Evolutionary conservation across 2,329 filamentous ascomycete genomes (phyloP).

Genomic region (Colletotrichum sp.): DNA sequence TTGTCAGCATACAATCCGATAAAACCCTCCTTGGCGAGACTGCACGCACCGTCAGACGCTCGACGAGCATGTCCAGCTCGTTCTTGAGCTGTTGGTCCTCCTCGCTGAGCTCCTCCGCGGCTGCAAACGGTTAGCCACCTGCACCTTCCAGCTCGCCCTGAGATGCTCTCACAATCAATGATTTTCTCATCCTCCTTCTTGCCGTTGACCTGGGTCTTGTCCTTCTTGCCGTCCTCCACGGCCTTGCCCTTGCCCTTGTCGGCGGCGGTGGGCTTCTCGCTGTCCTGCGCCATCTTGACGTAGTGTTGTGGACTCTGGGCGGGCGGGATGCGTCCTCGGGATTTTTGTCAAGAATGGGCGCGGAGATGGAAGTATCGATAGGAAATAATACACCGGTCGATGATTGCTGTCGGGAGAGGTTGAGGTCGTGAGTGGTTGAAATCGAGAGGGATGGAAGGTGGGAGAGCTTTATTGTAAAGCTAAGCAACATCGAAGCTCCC

Average conservation of each 20-base stretch:
- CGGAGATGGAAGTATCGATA: neutral
- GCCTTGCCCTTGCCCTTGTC: slow-evolving; percentile 99
- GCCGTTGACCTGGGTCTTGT: slow-evolving; percentile 72
- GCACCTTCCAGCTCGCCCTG: neutral
- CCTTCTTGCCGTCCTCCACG: slow-evolving; percentile 72
- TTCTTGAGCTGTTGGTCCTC: slow-evolving; percentile 98
- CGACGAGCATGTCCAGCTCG: slow-evolving; percentile 97
- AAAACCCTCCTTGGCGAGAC: neutral
- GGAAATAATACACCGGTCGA: slow-evolving; percentile 6
- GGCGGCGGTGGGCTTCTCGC: slow-evolving; percentile 80
- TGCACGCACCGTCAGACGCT: slow-evolving; percentile 79
- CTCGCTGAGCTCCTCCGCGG: slow-evolving; percentile 88
- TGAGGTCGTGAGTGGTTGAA: slow-evolving; percentile 4
- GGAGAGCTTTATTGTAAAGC: slow-evolving; percentile 42
- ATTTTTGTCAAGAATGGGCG: slow-evolving; percentile 3
- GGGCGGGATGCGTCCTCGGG: slow-evolving; percentile 25
- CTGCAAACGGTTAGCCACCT: slow-evolving; percentile 41
- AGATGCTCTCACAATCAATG: slow-evolving; percentile 37
- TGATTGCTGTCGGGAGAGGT: neutral
- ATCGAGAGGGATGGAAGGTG: slow-evolving; percentile 39
- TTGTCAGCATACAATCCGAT: neutral
- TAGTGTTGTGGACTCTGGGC: slow-evolving; percentile 25
- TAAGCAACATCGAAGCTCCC: slow-evolving; percentile 28
- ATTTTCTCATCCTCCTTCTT: slow-evolving; percentile 77
- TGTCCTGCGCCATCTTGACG: slow-evolving; percentile 87